Base-by-base conservation (phyloP, 148 eudicot species). In the Cornus controversa region DNA sequence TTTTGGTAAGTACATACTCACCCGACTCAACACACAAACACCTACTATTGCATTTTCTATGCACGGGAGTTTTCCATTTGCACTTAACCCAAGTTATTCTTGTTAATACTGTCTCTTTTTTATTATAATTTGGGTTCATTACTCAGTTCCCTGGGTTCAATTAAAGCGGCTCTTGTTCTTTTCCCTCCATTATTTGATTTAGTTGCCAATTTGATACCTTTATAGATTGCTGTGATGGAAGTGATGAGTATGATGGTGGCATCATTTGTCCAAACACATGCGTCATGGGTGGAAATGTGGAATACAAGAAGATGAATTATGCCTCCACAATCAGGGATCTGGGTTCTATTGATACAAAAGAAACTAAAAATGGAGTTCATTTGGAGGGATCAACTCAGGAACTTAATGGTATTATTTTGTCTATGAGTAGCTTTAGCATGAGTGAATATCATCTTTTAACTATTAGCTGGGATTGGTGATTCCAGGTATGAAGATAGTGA, bases 211-310 rank as follows among this genome's bases (percentile, higher is more conserved):
- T 18, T 23, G 2, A 45, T 57, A 10, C 26, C 64, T 29, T 68
- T 78, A 34, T 73, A 95, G 98, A 95, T 86, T 95, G 98, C 68
- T 95, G 98, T 82, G 98, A 95, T 88, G 98, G 98, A 77, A 93
- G 97, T 81, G 98, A 95, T 83, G 98, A 95, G 84, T 87, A 87
- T 77, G 96, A 89, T 81, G 91, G 97, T 18, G 47, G 75, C 64
- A 63, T 83, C 65, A 37, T 81, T 72, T 95, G 98, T 85, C 92
- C 90, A 25, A 95, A 93, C 81, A 90, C 89, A 10, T 95, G 98
- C 72, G 80, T 95, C 79, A 91, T 91, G 96, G 98, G 98, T 64
- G 94, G 91, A 53, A 82, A 87, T 90, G 66, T 91, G 37, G 89
- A 78, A 36, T 88, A 86, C 86, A 82, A 81, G 73, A 72, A 84